Conservation (phyloP, 1,139 yeast species). For the Blastobotrys malaysiensis region DNA sequence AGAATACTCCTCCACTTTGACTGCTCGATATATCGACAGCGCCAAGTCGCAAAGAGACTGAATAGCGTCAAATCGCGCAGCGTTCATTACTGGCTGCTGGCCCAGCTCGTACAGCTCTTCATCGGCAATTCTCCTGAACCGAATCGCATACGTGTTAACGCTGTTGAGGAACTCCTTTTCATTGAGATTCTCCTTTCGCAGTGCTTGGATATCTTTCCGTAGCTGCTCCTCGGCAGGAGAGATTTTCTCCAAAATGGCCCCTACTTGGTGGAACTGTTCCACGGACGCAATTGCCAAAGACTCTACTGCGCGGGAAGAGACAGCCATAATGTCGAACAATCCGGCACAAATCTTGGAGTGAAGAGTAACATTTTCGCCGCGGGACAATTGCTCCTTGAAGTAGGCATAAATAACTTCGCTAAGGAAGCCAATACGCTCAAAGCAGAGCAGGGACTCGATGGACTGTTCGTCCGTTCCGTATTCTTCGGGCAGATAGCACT, state of each 20-base stretch:
- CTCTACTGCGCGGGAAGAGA: slow-evolving; percentile 5
- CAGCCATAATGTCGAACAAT: slow-evolving; percentile 16
- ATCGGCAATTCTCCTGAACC: slow-evolving; percentile 4
- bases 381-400: slow-evolving; percentile 11
- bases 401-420: slow-evolving; percentile 13
- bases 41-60: slow-evolving; percentile 1
- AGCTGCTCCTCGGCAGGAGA: slow-evolving; percentile 15
- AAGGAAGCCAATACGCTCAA: slow-evolving; percentile 17
- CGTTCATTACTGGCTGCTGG: neutral
- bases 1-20: neutral
- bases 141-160: slow-evolving; percentile 6
- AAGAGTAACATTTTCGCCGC: slow-evolving; percentile 11
- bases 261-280: slow-evolving; percentile 7
- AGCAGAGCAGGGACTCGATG: slow-evolving; percentile 18
- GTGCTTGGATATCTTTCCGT: slow-evolving; percentile 12
- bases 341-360: slow-evolving; percentile 15
- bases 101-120: neutral
- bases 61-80: neutral
- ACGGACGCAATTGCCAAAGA: neutral
- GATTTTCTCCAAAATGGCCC: slow-evolving; percentile 13
- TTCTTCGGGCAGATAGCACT: slow-evolving; percentile 24
- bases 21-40: neutral
- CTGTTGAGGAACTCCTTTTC: slow-evolving; percentile 13
- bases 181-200: slow-evolving; percentile 17
- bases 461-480: slow-evolving; percentile 21